Percentiles rank a stretch among this genome's conserved stretches.
Conservation (phyloP, 495 filamentous ascomycete genomes). For the Penicillium canariense region DNA sequence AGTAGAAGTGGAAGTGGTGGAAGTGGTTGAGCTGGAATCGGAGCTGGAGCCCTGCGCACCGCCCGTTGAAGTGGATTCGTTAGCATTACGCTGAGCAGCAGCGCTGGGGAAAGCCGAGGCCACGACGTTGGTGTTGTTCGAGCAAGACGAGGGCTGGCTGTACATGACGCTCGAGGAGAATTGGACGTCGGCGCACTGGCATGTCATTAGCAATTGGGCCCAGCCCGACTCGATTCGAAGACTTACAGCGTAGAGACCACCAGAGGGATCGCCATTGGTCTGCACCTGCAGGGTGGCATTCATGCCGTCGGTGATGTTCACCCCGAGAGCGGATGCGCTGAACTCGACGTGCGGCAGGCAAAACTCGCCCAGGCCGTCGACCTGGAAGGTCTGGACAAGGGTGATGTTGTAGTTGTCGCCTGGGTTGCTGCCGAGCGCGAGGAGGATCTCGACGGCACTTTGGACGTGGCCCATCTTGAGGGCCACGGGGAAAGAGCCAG, state of each 20-base stretch:
- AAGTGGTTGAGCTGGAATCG: slow-evolving; percentile 2
- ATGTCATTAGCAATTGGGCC: neutral
- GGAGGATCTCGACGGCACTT: slow-evolving; percentile 53
- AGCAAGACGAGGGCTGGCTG: slow-evolving; percentile 40
- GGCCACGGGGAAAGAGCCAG: slow-evolving; percentile 48
- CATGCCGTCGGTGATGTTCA: slow-evolving; percentile 43
- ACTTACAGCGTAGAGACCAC: slow-evolving; percentile 56
- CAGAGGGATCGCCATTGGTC: slow-evolving; percentile 48
- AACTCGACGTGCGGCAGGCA: slow-evolving; percentile 51
- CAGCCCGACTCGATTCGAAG: neutral
- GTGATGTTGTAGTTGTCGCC: slow-evolving; percentile 54
- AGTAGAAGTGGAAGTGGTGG: neutral
- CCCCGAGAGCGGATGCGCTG: slow-evolving; percentile 31
- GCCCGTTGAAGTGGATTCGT: slow-evolving; percentile 33
- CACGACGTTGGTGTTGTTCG: slow-evolving; percentile 51
- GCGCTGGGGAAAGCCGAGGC: slow-evolving; percentile 31
- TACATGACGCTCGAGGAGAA: slow-evolving; percentile 39
- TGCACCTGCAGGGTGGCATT: slow-evolving; percentile 66
- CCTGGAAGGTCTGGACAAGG: slow-evolving; percentile 45
- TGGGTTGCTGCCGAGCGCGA: slow-evolving; percentile 54
- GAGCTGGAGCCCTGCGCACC: slow-evolving; percentile 23
- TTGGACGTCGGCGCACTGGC: slow-evolving; percentile 61
- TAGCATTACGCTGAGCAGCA: slow-evolving; percentile 36
- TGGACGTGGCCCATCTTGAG: slow-evolving; percentile 56
- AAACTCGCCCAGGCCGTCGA: slow-evolving; percentile 54